A percentile compares a stretch with the other conserved stretches of the same genome.
Evolutionary conservation across 2,329 filamentous ascomycete genomes (phyloP).

Genomic region (Magnaporthiopsis poae): DNA sequence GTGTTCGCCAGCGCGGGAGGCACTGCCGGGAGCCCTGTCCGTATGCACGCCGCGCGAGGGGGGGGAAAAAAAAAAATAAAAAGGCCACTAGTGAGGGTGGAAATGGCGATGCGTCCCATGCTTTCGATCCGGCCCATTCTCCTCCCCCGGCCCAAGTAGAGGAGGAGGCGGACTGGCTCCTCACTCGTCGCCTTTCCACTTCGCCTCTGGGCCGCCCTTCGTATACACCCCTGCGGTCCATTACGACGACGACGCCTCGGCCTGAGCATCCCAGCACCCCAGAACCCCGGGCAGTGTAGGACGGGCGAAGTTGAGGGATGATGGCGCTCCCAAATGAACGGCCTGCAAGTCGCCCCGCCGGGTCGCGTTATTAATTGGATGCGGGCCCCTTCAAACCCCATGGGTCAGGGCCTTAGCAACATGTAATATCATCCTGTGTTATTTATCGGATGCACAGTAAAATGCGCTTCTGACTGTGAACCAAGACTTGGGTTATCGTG

Average conservation of each 20-base stretch:
- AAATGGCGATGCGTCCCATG: slow-evolving; percentile 2
- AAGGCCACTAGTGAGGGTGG: background rate
- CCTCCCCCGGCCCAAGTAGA: no score
- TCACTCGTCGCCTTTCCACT: slow-evolving; percentile 6
- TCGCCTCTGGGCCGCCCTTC: background rate
- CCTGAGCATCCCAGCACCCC: no score
- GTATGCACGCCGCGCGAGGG: slow-evolving; percentile 4
- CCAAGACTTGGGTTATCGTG: background rate
- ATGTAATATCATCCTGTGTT: background rate
- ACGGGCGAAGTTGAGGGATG: background rate
- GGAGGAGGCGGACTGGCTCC: background rate
- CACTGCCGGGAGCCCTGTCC: slow-evolving; percentile 22
- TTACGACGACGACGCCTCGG: background rate
- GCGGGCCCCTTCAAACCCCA: background rate
- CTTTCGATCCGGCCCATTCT: background rate
- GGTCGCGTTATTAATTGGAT: background rate
- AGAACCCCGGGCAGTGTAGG: background rate
- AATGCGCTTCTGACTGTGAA: background rate
- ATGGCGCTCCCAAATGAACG: background rate
- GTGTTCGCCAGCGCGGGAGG: background rate
- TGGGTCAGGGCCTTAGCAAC: background rate
- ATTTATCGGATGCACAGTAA: background rate
- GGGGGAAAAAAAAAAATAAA: background rate
- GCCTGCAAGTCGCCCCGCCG: no score
- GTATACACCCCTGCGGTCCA: background rate